Base-by-base conservation (phyloP, 192 early-diverging fungal genomes). In the Paraglomus occultum region DNA sequence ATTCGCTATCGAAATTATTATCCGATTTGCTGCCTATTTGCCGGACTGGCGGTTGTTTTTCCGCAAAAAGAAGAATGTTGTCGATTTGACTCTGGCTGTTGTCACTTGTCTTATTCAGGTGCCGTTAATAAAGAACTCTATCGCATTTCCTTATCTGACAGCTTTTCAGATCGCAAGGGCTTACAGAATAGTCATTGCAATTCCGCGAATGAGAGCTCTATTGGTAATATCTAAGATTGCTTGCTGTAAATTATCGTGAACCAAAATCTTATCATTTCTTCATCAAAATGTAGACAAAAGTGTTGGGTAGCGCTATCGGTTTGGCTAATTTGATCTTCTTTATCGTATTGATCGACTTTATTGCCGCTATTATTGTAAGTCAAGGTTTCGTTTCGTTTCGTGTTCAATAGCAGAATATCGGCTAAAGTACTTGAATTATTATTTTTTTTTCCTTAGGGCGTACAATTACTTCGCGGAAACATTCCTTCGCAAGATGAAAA, bases 291-390 rank as follows among this genome's bases (percentile, higher is more conserved):
- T 72, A 85, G 83, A 72, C 76, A 53, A 73, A 79, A 48, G 79
- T 87, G 1, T 74, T 87, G 23, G 85, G 85, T 66, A 83, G 80
- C 59, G 82, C 82, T 31, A 72, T 76, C 43, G 86, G 86, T 82
- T 63, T 87, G 2, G 63, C 85, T 43, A 87, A 85, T 54, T 75
- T 87, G 67, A 63, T 83, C 0, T 80, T 84, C n/a, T 85, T 85
- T 61, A 85, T 85, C 17, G 62, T 81, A 18, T 42, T 87, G 42
- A 59, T 76, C 20, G 81, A 76, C 31, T 77, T 85, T 42, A 55
- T 87, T 14, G 71, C 73, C 8, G 77, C 81, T 22, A 80, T 85
- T 58, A 74, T 84, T 49, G 83, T 85, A 68, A 81, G 80, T 77
- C 51, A 71, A 20, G 77, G 70, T 52, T 39, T 78, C 12, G 22